Evolutionary conservation across 257 asterid genomes (phyloP), one percentile per base, ranked within the genome.

Genomic region (Salvia hispanica): DNA sequence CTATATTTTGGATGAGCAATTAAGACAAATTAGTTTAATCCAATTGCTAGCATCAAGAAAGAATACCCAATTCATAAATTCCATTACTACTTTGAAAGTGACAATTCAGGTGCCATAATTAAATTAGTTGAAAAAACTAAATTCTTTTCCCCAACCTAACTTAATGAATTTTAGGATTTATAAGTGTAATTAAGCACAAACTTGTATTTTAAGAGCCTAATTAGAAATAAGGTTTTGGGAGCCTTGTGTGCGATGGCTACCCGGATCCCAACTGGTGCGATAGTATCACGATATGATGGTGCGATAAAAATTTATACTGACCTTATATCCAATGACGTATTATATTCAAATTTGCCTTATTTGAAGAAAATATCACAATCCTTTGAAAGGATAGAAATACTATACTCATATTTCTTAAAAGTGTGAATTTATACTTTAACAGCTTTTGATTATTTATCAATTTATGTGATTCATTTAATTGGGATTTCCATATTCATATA

Each of bases 401-500:
- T 36, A 7, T 5, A 8, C 2, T 25, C 31, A 25, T 46, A 46
- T 13, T 46, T 46, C 7, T n/a, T 13, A 46, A 25, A 25, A 52
- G 34, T 8, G 7, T 52, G 57, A 18, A 52, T 7, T 52, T 4
- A 52, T 16, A 16, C 21, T 34, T 16, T 18, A 52, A 18, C 28
- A 16, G 10, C 18, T 18, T 13, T 16, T 1, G 13, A 18, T 7
- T 53, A 4, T 9, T 25, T 21, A 9, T 54, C 25, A 54, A 54
- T 54, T 54, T 9, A 54, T 54, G 10, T 16, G 60, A 39, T 54
- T 4, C 15, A 50, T 44, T 31, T 42, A 60, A 43, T 43, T 39
- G 63, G 64, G 65, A 25, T 13, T 50, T 70, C 9, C 51, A 71
- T 65, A 34, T 50, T 61, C 13, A 43, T 44, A 9, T 54, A 66